A percentile compares a stretch with the other conserved stretches of the same genome.
These are phyloP conservation scores for Phytophthora nicotianae DNA, from an alignment of 352 stramenopile species.

Conservation along the genomic window DNA sequence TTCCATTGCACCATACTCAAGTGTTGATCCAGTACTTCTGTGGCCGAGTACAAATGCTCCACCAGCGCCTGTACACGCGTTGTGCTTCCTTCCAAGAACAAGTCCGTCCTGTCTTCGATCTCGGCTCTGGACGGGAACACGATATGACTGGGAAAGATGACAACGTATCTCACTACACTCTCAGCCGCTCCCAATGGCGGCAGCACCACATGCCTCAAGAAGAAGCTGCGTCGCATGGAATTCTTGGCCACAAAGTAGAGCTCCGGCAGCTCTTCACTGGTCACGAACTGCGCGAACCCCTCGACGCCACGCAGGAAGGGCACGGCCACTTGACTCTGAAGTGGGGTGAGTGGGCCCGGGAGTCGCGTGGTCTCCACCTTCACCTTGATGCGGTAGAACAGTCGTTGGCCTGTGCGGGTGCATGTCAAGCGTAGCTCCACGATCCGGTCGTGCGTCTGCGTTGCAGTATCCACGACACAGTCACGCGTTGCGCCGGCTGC, in stretches of 20 bases:
- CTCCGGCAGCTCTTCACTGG: slow-evolving; percentile 81
- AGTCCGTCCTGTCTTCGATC: slow-evolving; percentile 73
- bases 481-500: slow-evolving; percentile 69
- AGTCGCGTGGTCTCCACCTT: slow-evolving; percentile 55
- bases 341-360: slow-evolving; percentile 50
- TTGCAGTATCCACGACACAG: slow-evolving; percentile 61
- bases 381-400: slow-evolving; percentile 76
- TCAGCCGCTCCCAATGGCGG: slow-evolving; percentile 68
- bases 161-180: slow-evolving; percentile 71
- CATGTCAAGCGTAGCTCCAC: slow-evolving; percentile 66
- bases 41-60: slow-evolving; percentile 86
- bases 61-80: slow-evolving; percentile 73
- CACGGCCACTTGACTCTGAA: slow-evolving; percentile 63
- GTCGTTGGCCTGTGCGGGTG: slow-evolving; percentile 58
- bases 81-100: slow-evolving; percentile 79
- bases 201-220: slow-evolving; percentile 73
- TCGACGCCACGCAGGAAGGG: slow-evolving; percentile 74
- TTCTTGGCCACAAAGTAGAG: slow-evolving; percentile 89
- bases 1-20: slow-evolving; percentile 91
- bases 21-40: slow-evolving; percentile 81
- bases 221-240: slow-evolving; percentile 66
- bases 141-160: slow-evolving; percentile 77
- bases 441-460: slow-evolving; percentile 52
- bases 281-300: slow-evolving; percentile 77
- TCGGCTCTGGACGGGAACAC: slow-evolving; percentile 84